These are phyloP conservation scores for Basidioascus undulatus DNA, from an alignment of 768 basidiomycete species.

Conservation along the genomic window DNA sequence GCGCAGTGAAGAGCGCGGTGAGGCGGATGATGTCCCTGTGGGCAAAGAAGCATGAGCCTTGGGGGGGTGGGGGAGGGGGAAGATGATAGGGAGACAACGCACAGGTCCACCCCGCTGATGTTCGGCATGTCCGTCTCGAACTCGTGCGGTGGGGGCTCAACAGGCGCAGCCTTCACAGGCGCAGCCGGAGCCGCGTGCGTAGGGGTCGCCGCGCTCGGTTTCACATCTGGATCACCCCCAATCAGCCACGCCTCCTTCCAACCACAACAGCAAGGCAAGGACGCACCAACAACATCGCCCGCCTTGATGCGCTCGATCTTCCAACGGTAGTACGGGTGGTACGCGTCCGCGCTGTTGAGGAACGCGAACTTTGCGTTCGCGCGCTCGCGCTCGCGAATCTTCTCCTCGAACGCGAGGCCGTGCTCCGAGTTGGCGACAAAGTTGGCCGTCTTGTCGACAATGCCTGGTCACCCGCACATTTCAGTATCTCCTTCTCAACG, in stretches of 20 bases:
- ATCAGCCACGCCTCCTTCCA: conserved; percentile 11
- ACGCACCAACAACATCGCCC: conserved; percentile 28
- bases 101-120: conserved; percentile 76
- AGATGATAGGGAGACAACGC: conserved; percentile 18
- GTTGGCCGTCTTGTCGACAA: conserved; percentile 81
- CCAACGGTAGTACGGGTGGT: conserved; percentile 93
- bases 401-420: conserved; percentile 79
- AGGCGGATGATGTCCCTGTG: conserved; percentile 79
- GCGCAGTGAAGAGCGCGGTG: conserved; percentile 85
- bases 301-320: conserved; percentile 58
- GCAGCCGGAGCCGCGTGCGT: conserved; percentile 1
- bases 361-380: conserved; percentile 96
- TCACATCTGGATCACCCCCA: conserved; percentile 2
- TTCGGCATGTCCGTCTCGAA: conserved; percentile 61
- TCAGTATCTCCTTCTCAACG: too few species aligned
- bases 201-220: background rate
- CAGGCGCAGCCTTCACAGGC: background rate
- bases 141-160: conserved; percentile 41
- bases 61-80: background rate
- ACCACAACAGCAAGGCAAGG: too few species aligned
- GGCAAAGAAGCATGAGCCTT: background rate
- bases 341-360: conserved; percentile 86
- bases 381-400: conserved; percentile 88
- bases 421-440: conserved; percentile 75
- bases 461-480: too few species aligned